Base-by-base conservation (phyloP, 805 yeast genomes). In the Ogataea pignaliae region DNA sequence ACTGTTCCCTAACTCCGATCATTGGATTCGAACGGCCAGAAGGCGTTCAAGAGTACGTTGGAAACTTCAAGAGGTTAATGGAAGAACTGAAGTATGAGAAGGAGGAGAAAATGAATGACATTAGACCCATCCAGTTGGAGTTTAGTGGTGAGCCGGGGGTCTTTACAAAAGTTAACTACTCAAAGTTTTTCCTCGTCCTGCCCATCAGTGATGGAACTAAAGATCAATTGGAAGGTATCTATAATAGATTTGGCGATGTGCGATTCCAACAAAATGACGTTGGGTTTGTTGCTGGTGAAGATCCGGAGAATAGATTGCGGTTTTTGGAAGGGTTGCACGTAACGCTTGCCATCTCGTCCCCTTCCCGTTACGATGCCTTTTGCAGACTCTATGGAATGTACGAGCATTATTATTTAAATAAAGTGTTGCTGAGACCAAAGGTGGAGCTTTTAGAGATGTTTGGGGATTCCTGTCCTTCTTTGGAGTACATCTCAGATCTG, bases 1-100 rank as follows among this genome's bases (percentile, higher is more conserved):
- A 57, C 38, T 43, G 53, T 34, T 53, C 59, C 4, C 41, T 61
- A 29, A 45, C 62, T 2, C 66, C 66, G 12, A 46, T 56, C n/a
- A 46, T 61, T 7, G 11, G 47, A 17, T 58, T 50, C 42, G 50
- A 52, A 5, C 28, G 37, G 2, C 14, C 31, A 13, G 44, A 42
- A 12, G 41, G 51, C 15, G 37, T 46, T 11, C 12, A 37, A 12
- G 39, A 32, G 18, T 57, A 50, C 42, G 48, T 48, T 33, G 40
- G 39, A 15, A 40, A 46, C 16, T 47, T 51, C 16, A 15, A 44
- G 8, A 30, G 33, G 14, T 21, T 47, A 30, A 36, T 53, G 33
- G 40, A 39, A 15, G 37, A 47, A 11, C 17, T 47, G 30, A 40
- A 43, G 30, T 35, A 44, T 17, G 37, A 45, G 9, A n/a, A 14